Base-by-base conservation (phyloP, 345 rosid species). In the Cardamine chenopodiifolia region DNA sequence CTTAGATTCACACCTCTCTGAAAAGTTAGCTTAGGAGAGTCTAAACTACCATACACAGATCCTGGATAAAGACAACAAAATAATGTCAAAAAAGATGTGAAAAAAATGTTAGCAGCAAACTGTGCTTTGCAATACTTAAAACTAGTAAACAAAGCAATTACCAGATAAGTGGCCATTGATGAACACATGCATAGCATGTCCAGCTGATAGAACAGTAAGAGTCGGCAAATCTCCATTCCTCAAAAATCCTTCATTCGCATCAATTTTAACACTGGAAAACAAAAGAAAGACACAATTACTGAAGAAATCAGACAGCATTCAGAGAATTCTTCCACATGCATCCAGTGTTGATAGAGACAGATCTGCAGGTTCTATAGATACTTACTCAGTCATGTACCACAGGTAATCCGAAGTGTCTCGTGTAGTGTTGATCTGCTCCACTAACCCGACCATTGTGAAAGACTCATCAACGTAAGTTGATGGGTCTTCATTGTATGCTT, bases 301-400 rank as follows among this genome's bases (percentile, higher is more conserved):
- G 31, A 39, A 44, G 73, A 49, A 37, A 25, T 55, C 20, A 44
- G 31, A 31, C 14, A 25, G 25, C 39, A 29, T 29, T 68, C 54
- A 48, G 13, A 63, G 48, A 40, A 31, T 20, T 67, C 56, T 75
- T 39, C 69, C 57, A 31, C 22, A 62, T 53, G n/a, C 42, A 22
- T 54, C 23, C 2, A 19, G 34, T 4, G n/a, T 53, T 56, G 37
- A 55, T 35, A 35, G 67, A 66, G 53, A 19, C 20, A 71, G 10
- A 58, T 50, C 12, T 66, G 31, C 54, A 29, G 28, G 69, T 34
- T 52, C 23, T 55, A 17, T 8, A 39, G 40, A 64, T 72, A 86
- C 99, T 89, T 75, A 96, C 99, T 92, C 97, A 72, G 99, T 96
- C 78, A 82, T 83, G 88, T 90, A 96, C 99, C 99, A 96, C 88